These are phyloP conservation scores for Hibiscus mutabilis DNA, from an alignment of 345 rosid species.

Conservation along the genomic window DNA sequence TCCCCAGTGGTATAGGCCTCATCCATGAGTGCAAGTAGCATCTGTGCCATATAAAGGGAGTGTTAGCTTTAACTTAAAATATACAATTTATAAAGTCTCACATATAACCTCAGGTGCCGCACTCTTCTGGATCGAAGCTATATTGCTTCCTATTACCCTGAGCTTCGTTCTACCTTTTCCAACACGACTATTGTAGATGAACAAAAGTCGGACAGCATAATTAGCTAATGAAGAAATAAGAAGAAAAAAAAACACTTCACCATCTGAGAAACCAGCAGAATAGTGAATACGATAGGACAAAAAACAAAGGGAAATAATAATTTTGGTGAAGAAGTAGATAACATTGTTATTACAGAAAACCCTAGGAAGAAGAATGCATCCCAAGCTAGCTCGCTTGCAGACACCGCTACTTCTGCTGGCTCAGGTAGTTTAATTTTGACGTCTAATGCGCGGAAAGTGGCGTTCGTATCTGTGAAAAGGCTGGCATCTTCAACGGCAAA, in stretches of 20 bases:
- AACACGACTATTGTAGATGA: constrained; percentile 53
- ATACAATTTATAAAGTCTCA: constrained; percentile 9
- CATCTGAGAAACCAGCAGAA: not conserved
- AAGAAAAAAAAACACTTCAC: not conserved
- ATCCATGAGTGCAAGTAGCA: constrained; percentile 98
- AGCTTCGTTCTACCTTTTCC: constrained; percentile 82
- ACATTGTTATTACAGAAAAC: not conserved
- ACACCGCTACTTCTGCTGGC: constrained; percentile 3
- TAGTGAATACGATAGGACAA: not conserved
- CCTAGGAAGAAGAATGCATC: not conserved
- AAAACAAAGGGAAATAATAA: not conserved
- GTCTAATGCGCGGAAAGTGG: constrained; percentile 36
- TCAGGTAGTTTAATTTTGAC: constrained; percentile 5
- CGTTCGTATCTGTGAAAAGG: constrained; percentile 58
- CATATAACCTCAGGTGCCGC: constrained; percentile 81
- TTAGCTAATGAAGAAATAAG: not conserved
- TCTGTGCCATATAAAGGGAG: constrained; percentile 40
- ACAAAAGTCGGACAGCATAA: not conserved
- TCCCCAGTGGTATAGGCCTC: constrained; percentile 93
- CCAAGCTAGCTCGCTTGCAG: constrained; percentile 12
- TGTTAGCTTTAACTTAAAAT: constrained; percentile 10
- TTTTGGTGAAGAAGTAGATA: constrained; percentile 11
- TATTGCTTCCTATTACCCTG: constrained; percentile 82
- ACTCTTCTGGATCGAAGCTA: constrained; percentile 91
- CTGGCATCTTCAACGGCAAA: constrained; percentile 14